Conservation (phyloP, 352 stramenopile genomes). For the Globisporangium canariense region DNA sequence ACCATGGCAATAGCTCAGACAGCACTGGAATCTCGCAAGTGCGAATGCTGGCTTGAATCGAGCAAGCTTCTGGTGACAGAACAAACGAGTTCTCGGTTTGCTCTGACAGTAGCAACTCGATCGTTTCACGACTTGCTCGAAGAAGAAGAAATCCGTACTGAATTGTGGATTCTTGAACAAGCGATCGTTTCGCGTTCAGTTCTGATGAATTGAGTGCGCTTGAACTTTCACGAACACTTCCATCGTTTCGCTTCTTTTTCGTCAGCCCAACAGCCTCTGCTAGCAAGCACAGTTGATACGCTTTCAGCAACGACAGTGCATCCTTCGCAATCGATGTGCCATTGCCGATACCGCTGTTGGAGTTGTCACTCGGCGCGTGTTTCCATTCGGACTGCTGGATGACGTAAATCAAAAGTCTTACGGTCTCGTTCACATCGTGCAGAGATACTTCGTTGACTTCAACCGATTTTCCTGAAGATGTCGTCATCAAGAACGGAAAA, state of each 20-base stretch:
- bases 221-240: neutral
- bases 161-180: constrained; percentile 68
- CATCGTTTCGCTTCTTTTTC: constrained; percentile 28
- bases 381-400: constrained; percentile 18
- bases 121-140: constrained; percentile 48
- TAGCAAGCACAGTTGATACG: constrained; percentile 75
- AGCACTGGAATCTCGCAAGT: constrained; percentile 50
- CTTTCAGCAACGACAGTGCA: constrained; percentile 57
- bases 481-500: constrained; percentile 34
- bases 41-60: constrained; percentile 32
- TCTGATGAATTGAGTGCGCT: constrained; percentile 1
- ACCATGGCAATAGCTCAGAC: constrained; percentile 69
- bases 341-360: neutral
- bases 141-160: constrained; percentile 69
- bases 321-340: constrained; percentile 26
- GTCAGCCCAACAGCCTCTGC: constrained; percentile 71
- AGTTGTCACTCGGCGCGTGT: neutral
- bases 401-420: constrained; percentile 37
- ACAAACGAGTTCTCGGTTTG: constrained; percentile 55
- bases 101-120: constrained; percentile 39
- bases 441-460: neutral
- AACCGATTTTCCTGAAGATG: constrained; percentile 4
- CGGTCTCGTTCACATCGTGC: constrained; percentile 31
- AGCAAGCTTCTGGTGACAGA: constrained; percentile 20
- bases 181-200: constrained; percentile 23